Conservation (phyloP, 768 basidiomycete genomes). For the Tricholoma terreum region DNA sequence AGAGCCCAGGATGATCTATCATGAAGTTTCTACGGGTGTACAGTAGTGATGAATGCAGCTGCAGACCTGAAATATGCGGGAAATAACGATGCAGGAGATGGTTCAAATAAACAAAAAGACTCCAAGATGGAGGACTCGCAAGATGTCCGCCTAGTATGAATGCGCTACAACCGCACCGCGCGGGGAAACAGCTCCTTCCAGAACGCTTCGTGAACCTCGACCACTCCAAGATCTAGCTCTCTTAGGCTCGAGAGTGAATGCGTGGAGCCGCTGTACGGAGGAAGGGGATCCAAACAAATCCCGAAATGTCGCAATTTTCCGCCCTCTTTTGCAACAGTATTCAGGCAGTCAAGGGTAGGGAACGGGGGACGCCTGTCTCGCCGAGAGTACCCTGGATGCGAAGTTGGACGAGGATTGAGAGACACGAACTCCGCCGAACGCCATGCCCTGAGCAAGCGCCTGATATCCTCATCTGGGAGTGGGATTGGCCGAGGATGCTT, state of each 20-base stretch:
- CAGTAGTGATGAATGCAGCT: too few species aligned
- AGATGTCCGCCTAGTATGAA: slow-evolving; percentile 25
- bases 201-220: background rate
- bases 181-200: background rate
- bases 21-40: too few species aligned
- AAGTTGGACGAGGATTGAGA: background rate
- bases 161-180: background rate
- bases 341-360: background rate
- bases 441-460: background rate
- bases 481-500: background rate
- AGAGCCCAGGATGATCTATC: too few species aligned
- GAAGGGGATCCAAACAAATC: background rate
- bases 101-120: too few species aligned
- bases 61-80: too few species aligned
- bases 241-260: background rate
- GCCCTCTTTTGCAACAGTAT: background rate
- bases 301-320: background rate
- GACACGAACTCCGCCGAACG: background rate
- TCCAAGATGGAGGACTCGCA: slow-evolving; percentile 59
- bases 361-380: background rate
- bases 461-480: background rate
- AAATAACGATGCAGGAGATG: too few species aligned
- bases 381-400: background rate
- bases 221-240: background rate
- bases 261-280: background rate